These are phyloP conservation scores for Podospora appendiculata DNA, from an alignment of 495 filamentous ascomycete genomes.

Conservation along the genomic window DNA sequence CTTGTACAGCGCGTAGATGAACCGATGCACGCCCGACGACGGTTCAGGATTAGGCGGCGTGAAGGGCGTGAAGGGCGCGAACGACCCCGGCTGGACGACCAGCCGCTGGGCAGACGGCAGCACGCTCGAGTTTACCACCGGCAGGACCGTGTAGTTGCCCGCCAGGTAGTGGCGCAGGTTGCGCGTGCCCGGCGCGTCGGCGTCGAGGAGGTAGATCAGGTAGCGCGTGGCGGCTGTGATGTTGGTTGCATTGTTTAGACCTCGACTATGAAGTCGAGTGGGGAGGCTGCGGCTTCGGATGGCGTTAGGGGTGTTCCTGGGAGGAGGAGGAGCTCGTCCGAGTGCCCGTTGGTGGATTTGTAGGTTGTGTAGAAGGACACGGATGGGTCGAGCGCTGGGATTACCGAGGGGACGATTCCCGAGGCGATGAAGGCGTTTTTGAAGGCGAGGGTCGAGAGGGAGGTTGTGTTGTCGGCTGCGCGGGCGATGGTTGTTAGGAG, in stretches of 20 bases:
- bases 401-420: conserved; percentile 21
- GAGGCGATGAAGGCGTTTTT: conserved; percentile 14
- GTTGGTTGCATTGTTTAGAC: conserved; percentile 17
- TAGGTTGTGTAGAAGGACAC: conserved; percentile 19
- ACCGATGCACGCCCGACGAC: conserved; percentile 17
- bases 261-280: conserved; percentile 20
- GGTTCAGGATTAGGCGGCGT: conserved; percentile 6
- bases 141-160: conserved; percentile 16
- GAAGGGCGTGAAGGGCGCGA: conserved; percentile 16
- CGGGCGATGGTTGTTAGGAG: neutral
- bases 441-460: conserved; percentile 16
- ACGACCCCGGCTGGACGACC: conserved; percentile 1
- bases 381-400: conserved; percentile 18
- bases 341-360: conserved; percentile 8
- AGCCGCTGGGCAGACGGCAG: conserved; percentile 18
- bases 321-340: conserved; percentile 5
- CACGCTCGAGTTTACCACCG: conserved; percentile 5
- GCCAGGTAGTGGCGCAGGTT: conserved; percentile 19
- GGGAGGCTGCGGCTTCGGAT: conserved; percentile 6
- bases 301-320: conserved; percentile 12
- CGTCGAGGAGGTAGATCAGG: conserved; percentile 21
- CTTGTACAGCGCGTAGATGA: conserved; percentile 18
- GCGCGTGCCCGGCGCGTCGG: conserved; percentile 14
- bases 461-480: conserved; percentile 12
- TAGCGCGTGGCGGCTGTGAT: conserved; percentile 12